Percentiles rank a stretch among this genome's conserved stretches.
Conservation (phyloP, 352 stramenopile species). For the Pythium inflatum region DNA sequence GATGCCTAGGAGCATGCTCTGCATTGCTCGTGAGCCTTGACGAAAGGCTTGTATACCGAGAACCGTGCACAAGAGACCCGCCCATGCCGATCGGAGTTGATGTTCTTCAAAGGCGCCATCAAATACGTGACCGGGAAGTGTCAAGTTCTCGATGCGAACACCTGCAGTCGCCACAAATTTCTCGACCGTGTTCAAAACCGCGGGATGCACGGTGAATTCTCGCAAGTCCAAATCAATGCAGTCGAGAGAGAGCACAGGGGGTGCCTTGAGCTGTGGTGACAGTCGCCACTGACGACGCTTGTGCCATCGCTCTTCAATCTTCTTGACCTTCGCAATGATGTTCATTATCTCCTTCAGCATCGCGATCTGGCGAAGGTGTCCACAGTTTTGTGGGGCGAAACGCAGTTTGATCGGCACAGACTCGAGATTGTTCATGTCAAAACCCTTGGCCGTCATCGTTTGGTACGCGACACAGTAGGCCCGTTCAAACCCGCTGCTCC, state of each 20-base stretch:
- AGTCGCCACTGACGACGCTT: neutral
- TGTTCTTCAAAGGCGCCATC: slow-evolving; percentile 1
- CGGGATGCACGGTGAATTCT: slow-evolving; percentile 4
- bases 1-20: neutral
- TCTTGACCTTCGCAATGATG: neutral
- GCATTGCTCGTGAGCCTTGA: neutral
- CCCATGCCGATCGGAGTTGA: slow-evolving; percentile 10
- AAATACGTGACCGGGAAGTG: neutral
- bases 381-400: neutral
- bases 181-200: slow-evolving; percentile 7
- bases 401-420: neutral
- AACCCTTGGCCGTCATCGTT: neutral
- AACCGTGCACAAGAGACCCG: neutral
- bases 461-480: neutral
- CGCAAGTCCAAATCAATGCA: slow-evolving; percentile 5
- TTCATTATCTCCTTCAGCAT: slow-evolving; percentile 5
- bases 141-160: slow-evolving; percentile 8
- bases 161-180: slow-evolving; percentile 1
- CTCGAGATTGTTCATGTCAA: neutral
- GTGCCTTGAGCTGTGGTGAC: neutral
- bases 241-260: neutral
- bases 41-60: neutral
- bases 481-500: neutral
- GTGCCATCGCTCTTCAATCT: neutral
- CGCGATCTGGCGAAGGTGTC: slow-evolving; percentile 1